phyloP scores from a whole-genome alignment of 495 filamentous ascomycete species.

The Staphylotrichum longicolle region DNA sequence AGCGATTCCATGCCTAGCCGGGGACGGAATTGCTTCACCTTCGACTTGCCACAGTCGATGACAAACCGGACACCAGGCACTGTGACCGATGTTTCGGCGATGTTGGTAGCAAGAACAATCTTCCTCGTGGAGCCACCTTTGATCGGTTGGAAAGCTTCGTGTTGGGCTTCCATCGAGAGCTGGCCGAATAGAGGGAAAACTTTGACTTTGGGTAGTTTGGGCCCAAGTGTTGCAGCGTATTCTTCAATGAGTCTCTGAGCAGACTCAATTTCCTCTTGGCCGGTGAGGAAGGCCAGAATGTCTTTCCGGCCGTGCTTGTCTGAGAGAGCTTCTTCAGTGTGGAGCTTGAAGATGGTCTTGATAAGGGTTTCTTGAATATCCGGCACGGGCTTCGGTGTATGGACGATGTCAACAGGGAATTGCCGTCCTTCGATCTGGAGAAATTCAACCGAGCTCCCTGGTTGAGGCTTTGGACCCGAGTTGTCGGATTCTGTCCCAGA shows the following conservation, averaged over 20 bases:
- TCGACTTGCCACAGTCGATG: conserved; percentile 90
- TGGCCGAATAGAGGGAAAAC: conserved; percentile 52
- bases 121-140: conserved; percentile 74
- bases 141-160: conserved; percentile 76
- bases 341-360: conserved; percentile 83
- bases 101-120: conserved; percentile 90
- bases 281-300: conserved; percentile 88
- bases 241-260: conserved; percentile 79
- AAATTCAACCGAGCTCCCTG: conserved; percentile 38
- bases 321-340: conserved; percentile 81
- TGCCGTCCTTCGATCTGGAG: conserved; percentile 86
- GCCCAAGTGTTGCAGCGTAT: conserved; percentile 65
- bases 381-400: conserved; percentile 71
- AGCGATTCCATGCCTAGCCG: conserved; percentile 86
- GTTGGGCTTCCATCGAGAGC: conserved; percentile 67
- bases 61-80: conserved; percentile 90
- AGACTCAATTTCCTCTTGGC: conserved; percentile 87
- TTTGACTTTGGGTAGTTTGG: conserved; percentile 68
- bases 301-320: conserved; percentile 58
- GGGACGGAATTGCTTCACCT: conserved; percentile 86
- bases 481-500: conserved; percentile 28
- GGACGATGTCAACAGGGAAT: conserved; percentile 76
- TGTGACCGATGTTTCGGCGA: conserved; percentile 96
- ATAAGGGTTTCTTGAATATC: conserved; percentile 83
- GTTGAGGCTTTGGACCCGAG: not conserved